Evolutionary conservation across 345 rosid genomes (phyloP), one percentile per base, ranked within the genome.

Genomic region (Excoecaria cochinchinensis): DNA sequence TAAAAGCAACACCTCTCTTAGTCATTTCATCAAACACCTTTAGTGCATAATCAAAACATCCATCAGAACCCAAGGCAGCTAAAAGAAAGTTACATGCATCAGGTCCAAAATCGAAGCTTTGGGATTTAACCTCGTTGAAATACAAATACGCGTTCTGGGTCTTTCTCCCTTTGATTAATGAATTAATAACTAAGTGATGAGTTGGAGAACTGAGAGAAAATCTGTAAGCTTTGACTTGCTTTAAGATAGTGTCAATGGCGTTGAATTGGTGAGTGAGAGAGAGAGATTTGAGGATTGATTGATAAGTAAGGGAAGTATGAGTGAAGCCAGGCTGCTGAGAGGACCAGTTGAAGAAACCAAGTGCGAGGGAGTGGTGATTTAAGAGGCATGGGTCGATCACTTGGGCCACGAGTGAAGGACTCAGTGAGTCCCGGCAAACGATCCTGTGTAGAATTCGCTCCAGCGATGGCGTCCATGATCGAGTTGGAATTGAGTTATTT

Each of bases 341-440:
- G 6, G 95, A 90, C 98, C 98, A 94, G 78, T 92, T 83, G 90
- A 94, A 94, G 85, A 94, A 90, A 56, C 97, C 96, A 22, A 94
- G 91, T 44, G 98, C 92, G 21, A 94, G 92, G 0, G 94, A 88
- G 72, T 86, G 89, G 69, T 92, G 92, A 58, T 77, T 76, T 39
- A 86, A 82, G 79, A 91, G 97, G 55, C 80, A 85, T 1, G 93
- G 91, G 83, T 94, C 97, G 75, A 94, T 91, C 74, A 90, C 95
- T 70, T 79, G 79, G 61, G 95, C 88, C 53, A 94, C 97, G 48
- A 92, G 89, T 6, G 83, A 82, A 8, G 97, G 92, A 67, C 61
- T 82, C 77, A 91, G 81, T 0, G 83, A 84, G 59, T 80, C 77
- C 31, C 91, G 91, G 77, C 83, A 75, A 3, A 80, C 83, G 48